Evolutionary conservation across 768 basidiomycete genomes (phyloP).

Genomic region (Termitomyces sp.): DNA sequence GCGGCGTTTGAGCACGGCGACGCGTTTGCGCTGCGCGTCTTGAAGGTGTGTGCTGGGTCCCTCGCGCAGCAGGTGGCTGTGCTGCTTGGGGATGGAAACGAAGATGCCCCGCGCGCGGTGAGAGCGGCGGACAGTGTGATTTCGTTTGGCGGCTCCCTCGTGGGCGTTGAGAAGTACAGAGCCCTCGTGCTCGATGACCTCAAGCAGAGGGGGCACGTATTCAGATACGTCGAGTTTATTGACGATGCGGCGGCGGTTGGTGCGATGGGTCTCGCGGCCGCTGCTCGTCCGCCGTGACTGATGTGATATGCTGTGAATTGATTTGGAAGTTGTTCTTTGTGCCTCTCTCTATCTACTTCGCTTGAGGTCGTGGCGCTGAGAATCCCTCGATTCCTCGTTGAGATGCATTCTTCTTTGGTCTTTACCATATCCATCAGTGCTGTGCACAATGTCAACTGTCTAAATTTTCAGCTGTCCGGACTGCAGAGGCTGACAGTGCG

Average conservation of each 20-base stretch:
- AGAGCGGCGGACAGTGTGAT: constrained; percentile 53
- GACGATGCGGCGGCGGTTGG: constrained; percentile 51
- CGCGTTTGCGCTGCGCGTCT: constrained; percentile 55
- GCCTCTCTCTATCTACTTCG: no score
- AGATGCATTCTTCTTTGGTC: not conserved
- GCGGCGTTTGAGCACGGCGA: constrained; percentile 70
- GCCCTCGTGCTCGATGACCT: constrained; percentile 38
- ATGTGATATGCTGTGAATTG: no score
- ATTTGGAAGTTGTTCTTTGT: no score
- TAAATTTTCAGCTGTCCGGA: no score
- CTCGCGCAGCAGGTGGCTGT: constrained; percentile 58
- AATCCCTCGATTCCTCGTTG: no score
- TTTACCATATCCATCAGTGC: not conserved
- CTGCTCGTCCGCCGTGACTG: not conserved
- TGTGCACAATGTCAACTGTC: no score
- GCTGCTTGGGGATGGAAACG: constrained; percentile 34
- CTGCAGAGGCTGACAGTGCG: no score
- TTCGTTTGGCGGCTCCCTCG: constrained; percentile 78
- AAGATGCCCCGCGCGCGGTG: constrained; percentile 29
- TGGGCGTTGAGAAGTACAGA: constrained; percentile 57
- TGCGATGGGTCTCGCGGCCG: not conserved
- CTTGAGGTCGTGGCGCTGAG: no score
- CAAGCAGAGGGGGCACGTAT: constrained; percentile 50
- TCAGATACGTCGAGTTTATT: constrained; percentile 61
- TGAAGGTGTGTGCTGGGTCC: constrained; percentile 42